Evolutionary conservation across 2,329 filamentous ascomycete genomes (phyloP).

Genomic region (Fusarium humuli): DNA sequence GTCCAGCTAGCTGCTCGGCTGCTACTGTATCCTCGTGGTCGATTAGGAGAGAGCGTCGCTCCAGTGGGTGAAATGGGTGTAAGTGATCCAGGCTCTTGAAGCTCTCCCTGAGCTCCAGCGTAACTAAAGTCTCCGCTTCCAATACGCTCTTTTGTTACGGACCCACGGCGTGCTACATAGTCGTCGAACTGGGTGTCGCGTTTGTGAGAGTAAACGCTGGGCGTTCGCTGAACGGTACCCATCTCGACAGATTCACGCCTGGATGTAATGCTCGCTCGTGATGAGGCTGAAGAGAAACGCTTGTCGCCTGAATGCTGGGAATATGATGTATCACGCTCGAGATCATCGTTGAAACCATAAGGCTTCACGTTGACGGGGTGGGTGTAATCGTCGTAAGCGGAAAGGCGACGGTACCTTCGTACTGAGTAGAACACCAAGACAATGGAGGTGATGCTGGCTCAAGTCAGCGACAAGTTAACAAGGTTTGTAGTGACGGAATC

Average conservation of each 20-base stretch:
- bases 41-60: conserved; percentile 27
- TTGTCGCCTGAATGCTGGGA: conserved; percentile 47
- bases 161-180: conserved; percentile 54
- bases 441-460: conserved; percentile 52
- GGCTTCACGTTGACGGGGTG: conserved; percentile 62
- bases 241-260: conserved; percentile 40
- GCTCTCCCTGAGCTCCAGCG: conserved; percentile 28
- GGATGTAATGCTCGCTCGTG: conserved; percentile 48
- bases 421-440: conserved; percentile 60
- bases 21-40: conserved; percentile 46
- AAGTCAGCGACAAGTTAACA: conserved; percentile 2
- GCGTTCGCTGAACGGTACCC: conserved; percentile 40
- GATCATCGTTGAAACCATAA: conserved; percentile 58
- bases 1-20: conserved; percentile 52
- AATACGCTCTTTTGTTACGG: conserved; percentile 42
- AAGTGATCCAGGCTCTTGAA: conserved; percentile 17
- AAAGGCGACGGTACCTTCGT: conserved; percentile 60
- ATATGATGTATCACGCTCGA: conserved; percentile 47
- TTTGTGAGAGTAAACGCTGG: conserved; percentile 57
- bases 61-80: not conserved
- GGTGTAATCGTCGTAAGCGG: conserved; percentile 63
- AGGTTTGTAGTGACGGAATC: conserved; percentile 33
- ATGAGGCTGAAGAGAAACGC: conserved; percentile 43
- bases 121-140: conserved; percentile 52
- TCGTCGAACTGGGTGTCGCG: conserved; percentile 62